phyloP scores from a whole-genome alignment of 805 yeast species.

The Saturnispora zaruensis region DNA sequence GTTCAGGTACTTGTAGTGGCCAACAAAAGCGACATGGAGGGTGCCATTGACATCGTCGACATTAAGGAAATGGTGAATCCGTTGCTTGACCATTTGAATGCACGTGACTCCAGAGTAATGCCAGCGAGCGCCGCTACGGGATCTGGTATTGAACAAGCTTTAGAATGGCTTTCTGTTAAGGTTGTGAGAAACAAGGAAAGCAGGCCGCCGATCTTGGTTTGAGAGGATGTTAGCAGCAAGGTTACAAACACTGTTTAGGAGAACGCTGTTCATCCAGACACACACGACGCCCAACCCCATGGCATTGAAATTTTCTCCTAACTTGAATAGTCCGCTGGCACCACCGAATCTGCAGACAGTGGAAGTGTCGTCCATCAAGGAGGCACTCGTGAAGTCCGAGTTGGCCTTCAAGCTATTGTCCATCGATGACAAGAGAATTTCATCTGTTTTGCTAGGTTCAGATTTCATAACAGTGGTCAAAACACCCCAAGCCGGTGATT shows the following conservation, averaged over 20 bases:
- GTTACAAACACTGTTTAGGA: neutral
- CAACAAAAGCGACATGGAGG: constrained; percentile 77
- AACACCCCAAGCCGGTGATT: constrained; percentile 36
- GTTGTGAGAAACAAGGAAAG: constrained; percentile 36
- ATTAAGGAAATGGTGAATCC: constrained; percentile 77
- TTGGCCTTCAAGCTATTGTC: constrained; percentile 66
- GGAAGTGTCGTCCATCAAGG: constrained; percentile 68
- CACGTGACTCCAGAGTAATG: constrained; percentile 82
- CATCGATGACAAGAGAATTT: constrained; percentile 57
- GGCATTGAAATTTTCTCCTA: constrained; percentile 78
- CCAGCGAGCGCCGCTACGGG: constrained; percentile 83
- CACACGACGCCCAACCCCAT: constrained; percentile 80
- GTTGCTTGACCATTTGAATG: constrained; percentile 75
- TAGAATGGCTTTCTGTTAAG: constrained; percentile 79
- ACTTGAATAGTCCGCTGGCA: constrained; percentile 51
- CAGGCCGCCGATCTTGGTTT: neutral
- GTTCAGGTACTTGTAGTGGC: constrained; percentile 92
- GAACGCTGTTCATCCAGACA: constrained; percentile 62
- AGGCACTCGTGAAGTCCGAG: constrained; percentile 61
- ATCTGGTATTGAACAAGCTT: constrained; percentile 77
- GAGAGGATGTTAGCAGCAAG: constrained; percentile 1
- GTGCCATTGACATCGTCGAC: constrained; percentile 59
- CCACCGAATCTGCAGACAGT: constrained; percentile 46
- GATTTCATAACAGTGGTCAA: constrained; percentile 81
- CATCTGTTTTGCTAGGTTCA: constrained; percentile 69